A percentile compares a stretch with the other conserved stretches of the same genome.
Conservation (phyloP, 2,329 filamentous ascomycete species). For the Fusarium musae region DNA sequence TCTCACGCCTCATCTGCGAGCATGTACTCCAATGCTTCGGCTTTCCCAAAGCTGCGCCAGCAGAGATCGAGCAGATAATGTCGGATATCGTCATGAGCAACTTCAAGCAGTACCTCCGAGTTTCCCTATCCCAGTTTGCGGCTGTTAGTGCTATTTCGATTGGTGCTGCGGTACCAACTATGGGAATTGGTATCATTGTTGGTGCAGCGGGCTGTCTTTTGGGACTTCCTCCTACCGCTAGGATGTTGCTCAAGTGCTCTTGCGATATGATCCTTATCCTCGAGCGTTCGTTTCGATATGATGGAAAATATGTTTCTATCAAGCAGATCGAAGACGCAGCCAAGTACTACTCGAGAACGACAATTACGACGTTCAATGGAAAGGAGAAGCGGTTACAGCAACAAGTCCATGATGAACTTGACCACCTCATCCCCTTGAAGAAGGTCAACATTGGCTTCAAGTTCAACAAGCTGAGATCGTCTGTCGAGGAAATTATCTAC, state of each 20-base stretch:
- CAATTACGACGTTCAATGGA: conserved; percentile 32
- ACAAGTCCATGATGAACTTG: conserved; percentile 42
- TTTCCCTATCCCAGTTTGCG: conserved; percentile 38
- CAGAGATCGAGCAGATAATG: conserved; percentile 41
- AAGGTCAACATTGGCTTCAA: conserved; percentile 38
- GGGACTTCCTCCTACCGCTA: conserved; percentile 32
- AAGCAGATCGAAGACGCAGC: conserved; percentile 43
- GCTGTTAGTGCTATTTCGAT: conserved; percentile 24
- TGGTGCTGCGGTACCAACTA: conserved; percentile 33
- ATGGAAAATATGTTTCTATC: conserved; percentile 42
- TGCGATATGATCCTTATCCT: conserved; percentile 44
- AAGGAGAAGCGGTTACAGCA: conserved; percentile 40
- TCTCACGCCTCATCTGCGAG: conserved; percentile 44
- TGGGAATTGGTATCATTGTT: conserved; percentile 35
- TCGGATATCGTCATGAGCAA: conserved; percentile 40
- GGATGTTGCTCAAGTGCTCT: conserved; percentile 43
- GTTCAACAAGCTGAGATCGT: conserved; percentile 38
- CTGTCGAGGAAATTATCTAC: conserved; percentile 36
- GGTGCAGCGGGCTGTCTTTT: conserved; percentile 34
- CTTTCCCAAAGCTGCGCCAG: conserved; percentile 39
- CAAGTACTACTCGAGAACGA: conserved; percentile 37
- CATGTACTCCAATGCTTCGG: conserved; percentile 44
- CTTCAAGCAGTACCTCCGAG: conserved; percentile 34
- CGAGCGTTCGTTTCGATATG: conserved; percentile 39
- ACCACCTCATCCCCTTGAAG: conserved; percentile 38